Percentiles rank a stretch among this genome's conserved stretches.
These are phyloP conservation scores for Macroventuria anomochaeta DNA, from an alignment of 2,329 filamentous ascomycete genomes.

Conservation along the genomic window DNA sequence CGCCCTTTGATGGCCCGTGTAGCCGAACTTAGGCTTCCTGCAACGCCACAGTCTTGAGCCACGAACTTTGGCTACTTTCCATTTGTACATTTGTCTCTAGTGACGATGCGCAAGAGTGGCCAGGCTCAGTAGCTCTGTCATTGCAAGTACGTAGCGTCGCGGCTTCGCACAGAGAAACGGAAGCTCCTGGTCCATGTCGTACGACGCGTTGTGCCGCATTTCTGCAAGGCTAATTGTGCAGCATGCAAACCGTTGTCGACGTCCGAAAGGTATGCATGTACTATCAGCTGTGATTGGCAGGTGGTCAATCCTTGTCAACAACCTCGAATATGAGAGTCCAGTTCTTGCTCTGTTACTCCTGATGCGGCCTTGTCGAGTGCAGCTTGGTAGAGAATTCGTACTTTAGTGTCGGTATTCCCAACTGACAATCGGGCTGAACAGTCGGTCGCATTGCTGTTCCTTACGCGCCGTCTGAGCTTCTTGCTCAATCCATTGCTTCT, in stretches of 20 bases:
- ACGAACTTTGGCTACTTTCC: not conserved
- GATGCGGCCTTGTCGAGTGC: too few species aligned
- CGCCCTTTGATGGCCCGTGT: constrained; percentile 25
- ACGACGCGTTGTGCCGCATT: not conserved
- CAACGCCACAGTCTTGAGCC: not conserved
- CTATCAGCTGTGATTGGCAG: not conserved
- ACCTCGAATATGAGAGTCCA: not conserved
- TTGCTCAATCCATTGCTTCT: not conserved
- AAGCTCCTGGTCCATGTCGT: not conserved
- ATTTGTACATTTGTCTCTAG: not conserved
- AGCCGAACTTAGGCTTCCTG: constrained; percentile 26
- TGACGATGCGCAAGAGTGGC: not conserved
- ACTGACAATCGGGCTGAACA: not conserved
- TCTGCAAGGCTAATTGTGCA: not conserved
- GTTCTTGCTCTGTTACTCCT: too few species aligned
- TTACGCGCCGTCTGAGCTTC: not conserved
- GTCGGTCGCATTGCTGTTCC: not conserved
- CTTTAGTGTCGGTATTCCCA: not conserved
- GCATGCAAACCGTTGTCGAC: not conserved
- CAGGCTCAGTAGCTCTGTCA: not conserved
- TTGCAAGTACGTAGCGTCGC: not conserved
- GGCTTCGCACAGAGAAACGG: not conserved
- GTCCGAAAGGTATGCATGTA: not conserved
- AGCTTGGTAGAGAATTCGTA: not conserved
- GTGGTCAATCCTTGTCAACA: not conserved